A percentile compares a stretch with the other conserved stretches of the same genome.
phyloP scores from a whole-genome alignment of 345 rosid genomes.

The Melastoma malabathricum region DNA sequence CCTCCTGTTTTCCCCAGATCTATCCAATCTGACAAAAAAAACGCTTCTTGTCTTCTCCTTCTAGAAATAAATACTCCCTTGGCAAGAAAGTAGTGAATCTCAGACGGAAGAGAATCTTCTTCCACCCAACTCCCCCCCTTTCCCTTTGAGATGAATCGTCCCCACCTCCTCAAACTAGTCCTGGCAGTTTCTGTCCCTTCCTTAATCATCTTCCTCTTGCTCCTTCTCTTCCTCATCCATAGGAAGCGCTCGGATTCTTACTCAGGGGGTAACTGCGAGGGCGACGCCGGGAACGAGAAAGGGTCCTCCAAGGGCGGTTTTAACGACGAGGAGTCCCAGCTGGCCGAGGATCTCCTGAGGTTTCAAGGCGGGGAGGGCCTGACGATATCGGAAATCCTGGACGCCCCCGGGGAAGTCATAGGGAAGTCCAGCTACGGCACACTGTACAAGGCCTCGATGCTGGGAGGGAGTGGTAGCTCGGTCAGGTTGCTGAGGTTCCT shows the following conservation, averaged over 20 bases:
- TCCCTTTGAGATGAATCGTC: conserved; percentile 26
- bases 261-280: neutral
- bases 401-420: conserved; percentile 93
- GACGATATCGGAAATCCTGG: conserved; percentile 64
- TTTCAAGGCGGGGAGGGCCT: conserved; percentile 66
- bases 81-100: too few relatives aligned
- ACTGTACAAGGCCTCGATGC: conserved; percentile 64
- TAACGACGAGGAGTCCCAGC: conserved; percentile 10
- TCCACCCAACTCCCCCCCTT: neutral
- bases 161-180: conserved; percentile 35
- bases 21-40: neutral
- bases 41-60: neutral
- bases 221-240: conserved; percentile 22
- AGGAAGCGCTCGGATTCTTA: conserved; percentile 7
- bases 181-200: conserved; percentile 21
- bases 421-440: conserved; percentile 87
- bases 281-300: neutral
- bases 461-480: conserved; percentile 22
- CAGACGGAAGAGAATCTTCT: neutral
- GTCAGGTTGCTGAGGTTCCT: conserved; percentile 65
- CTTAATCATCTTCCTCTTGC: conserved; percentile 21
- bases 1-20: too few relatives aligned
- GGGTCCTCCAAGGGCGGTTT: conserved; percentile 4
- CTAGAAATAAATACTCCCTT: too few relatives aligned
- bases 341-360: conserved; percentile 42